Conservation (phyloP, 306 rosid genomes). For the Vigna unguiculata region DNA sequence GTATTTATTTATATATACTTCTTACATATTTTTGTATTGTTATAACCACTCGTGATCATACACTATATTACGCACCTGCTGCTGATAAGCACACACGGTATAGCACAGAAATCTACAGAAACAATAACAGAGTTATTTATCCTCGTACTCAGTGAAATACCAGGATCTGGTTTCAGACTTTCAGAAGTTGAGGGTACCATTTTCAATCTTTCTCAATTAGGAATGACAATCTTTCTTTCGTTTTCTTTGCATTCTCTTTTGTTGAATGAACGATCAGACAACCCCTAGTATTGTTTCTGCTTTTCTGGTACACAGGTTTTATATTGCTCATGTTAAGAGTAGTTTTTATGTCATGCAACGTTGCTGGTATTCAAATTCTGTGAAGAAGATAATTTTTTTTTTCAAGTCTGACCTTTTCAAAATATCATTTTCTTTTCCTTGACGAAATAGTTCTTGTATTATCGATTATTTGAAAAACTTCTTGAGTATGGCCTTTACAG, state of each 20-base stretch:
- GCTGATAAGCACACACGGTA: not conserved
- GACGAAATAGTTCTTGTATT: not conserved
- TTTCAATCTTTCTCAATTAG: not conserved
- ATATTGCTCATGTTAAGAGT: not conserved
- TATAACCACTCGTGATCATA: not conserved
- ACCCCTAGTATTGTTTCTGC: not conserved
- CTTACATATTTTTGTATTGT: not conserved
- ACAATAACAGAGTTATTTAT: not conserved
- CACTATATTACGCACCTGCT: not conserved
- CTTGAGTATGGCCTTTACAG: not conserved
- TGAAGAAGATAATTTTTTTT: not conserved
- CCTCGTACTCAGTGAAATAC: not conserved
- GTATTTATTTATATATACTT: slow-evolving; percentile 1
- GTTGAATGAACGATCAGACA: not conserved
- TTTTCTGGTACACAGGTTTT: not conserved
- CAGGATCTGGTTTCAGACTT: not conserved
- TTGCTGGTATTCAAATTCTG: slow-evolving; percentile 11
- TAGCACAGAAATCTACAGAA: not conserved
- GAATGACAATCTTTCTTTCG: not conserved
- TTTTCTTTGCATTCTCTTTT: not conserved
- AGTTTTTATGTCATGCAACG: not conserved
- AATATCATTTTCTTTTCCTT: not conserved
- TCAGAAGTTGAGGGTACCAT: not conserved
- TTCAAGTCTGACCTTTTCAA: not conserved
- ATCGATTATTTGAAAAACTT: not conserved